Conservation (phyloP, 1,284 basidiomycete species). For the Meripilus lineatus region DNA sequence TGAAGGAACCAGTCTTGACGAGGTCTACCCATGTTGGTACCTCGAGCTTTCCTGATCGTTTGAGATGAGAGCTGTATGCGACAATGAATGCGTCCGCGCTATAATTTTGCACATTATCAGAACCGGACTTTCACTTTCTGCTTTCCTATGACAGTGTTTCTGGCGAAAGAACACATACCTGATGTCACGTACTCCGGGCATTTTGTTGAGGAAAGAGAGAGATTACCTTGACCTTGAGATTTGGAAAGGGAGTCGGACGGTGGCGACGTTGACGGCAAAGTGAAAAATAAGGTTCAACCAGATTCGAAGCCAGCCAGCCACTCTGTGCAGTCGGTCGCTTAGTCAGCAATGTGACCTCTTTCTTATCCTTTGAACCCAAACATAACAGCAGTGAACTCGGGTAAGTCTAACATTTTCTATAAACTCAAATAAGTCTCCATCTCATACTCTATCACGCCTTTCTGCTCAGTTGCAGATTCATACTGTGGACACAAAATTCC, state of each 20-base stretch:
- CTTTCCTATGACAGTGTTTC: not conserved
- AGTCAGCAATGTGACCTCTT: constrained; percentile 2
- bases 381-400: too few species aligned
- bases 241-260: constrained; percentile 39
- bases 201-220: constrained; percentile 41
- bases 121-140: not conserved
- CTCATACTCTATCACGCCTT: too few species aligned
- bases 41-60: constrained; percentile 96
- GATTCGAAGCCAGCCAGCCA: constrained; percentile 31
- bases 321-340: constrained; percentile 29
- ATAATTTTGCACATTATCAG: constrained; percentile 13
- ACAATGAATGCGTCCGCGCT: constrained; percentile 89
- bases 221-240: constrained; percentile 47
- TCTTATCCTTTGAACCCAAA: too few species aligned
- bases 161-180: constrained; percentile 46
- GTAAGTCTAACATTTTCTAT: too few species aligned
- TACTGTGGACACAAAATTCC: too few species aligned
- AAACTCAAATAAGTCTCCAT: too few species aligned
- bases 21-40: constrained; percentile 99
- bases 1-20: constrained; percentile 97
- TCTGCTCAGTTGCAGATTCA: too few species aligned
- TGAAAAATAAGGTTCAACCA: constrained; percentile 32
- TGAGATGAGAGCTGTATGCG: constrained; percentile 91
- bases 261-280: constrained; percentile 30
- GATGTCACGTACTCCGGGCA: constrained; percentile 93